Conservation (phyloP, 257 asterid species). For the Verbena officinalis region DNA sequence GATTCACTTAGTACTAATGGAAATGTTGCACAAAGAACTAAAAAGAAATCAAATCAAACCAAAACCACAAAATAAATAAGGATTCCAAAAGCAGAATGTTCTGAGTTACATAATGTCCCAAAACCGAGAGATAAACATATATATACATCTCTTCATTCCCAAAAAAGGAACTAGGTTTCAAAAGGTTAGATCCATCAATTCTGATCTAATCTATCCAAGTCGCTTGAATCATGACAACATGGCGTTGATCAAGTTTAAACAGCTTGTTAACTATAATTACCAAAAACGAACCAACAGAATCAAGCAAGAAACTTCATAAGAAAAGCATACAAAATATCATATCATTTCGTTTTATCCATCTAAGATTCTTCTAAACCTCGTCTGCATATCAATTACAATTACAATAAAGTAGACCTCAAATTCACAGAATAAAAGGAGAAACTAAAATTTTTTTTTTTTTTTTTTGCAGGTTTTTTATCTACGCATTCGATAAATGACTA, state of each 20-base stretch:
- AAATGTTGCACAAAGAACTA: neutral
- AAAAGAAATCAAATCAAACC: slow-evolving; percentile 14
- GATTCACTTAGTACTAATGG: neutral
- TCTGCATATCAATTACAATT: slow-evolving; percentile 34
- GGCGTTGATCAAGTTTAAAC: neutral
- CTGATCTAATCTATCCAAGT: neutral
- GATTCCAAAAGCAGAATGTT: neutral
- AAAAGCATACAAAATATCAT: neutral
- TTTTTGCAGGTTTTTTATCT: slow-evolving; percentile 22
- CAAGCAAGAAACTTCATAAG: neutral
- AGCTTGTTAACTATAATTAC: neutral
- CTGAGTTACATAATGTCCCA: neutral
- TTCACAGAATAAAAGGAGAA: slow-evolving; percentile 1
- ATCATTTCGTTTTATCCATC: slow-evolving; percentile 29
- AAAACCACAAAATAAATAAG: neutral
- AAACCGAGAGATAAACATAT: neutral
- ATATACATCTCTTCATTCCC: neutral
- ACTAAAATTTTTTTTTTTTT: slow-evolving; percentile 12
- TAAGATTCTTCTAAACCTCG: slow-evolving; percentile 26
- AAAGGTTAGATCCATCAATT: neutral
- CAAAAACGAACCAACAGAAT: neutral
- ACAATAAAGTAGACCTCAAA: slow-evolving; percentile 4
- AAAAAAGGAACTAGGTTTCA: neutral
- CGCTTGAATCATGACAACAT: neutral
- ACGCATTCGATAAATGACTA: slow-evolving; percentile 26